Evolutionary conservation across 305 asterid genomes (phyloP).

Genomic region (Fraxinus greggii): DNA sequence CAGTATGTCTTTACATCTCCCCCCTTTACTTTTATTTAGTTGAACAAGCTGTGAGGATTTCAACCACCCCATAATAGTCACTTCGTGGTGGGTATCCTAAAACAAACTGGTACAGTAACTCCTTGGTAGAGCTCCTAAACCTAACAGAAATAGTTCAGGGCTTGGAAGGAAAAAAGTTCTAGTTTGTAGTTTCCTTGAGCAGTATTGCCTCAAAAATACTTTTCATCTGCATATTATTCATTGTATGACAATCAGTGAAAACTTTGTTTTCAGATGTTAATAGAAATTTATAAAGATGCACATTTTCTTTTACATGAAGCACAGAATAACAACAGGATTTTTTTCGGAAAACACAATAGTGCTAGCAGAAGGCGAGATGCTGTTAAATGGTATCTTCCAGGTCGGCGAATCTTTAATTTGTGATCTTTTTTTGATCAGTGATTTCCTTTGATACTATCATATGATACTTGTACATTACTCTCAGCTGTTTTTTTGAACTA

Average conservation of each 20-base stretch:
- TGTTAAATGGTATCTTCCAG: constrained; percentile 78
- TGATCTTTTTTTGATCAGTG: constrained; percentile 19
- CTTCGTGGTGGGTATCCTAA: neutral
- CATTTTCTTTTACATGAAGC: constrained; percentile 53
- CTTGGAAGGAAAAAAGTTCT: neutral
- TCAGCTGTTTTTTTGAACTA: neutral
- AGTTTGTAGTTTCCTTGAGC: neutral
- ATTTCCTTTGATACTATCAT: constrained; percentile 1
- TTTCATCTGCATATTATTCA: constrained; percentile 2
- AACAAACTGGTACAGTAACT: neutral
- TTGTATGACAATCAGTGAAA: neutral
- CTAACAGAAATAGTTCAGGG: neutral
- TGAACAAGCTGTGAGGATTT: neutral
- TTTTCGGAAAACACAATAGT: constrained; percentile 82
- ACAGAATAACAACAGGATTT: constrained; percentile 88
- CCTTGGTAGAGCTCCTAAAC: neutral
- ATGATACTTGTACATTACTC: neutral
- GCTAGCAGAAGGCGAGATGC: constrained; percentile 95
- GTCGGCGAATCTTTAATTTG: constrained; percentile 40
- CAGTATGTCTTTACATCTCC: neutral
- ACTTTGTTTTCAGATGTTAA: neutral
- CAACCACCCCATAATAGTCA: neutral
- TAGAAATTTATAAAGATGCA: constrained; percentile 12
- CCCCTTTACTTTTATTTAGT: neutral
- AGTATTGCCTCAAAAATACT: neutral